Percentiles rank a stretch among this genome's conserved stretches.
phyloP scores from a whole-genome alignment of 1,284 basidiomycete species.

The Rhodotorula sp. region DNA sequence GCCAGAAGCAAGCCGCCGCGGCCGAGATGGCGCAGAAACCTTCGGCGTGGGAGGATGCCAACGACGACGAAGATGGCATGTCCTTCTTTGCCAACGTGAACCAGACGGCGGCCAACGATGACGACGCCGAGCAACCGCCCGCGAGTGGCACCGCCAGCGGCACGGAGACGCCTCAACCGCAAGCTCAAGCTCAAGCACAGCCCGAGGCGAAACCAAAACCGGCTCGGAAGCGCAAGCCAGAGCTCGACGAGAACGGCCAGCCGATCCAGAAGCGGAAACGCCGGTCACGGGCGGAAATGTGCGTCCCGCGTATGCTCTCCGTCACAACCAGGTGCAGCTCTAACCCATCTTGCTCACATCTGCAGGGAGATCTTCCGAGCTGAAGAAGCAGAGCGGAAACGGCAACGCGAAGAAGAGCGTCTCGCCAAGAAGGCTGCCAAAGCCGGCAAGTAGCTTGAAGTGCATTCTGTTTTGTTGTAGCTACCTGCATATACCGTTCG shows the following conservation, averaged over 20 bases:
- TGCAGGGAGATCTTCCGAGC: slow-evolving; percentile 21
- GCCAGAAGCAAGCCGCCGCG: slow-evolving; percentile 17
- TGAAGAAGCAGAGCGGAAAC: slow-evolving; percentile 19
- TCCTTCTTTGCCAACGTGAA: slow-evolving; percentile 38
- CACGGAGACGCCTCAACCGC: slow-evolving; percentile 14
- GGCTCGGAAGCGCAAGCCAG: slow-evolving; percentile 27
- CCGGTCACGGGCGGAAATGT: slow-evolving; percentile 35
- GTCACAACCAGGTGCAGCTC: fast-evolving
- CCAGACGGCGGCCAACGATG: slow-evolving; percentile 26
- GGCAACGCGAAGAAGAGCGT: slow-evolving; percentile 8
- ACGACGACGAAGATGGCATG: slow-evolving; percentile 40
- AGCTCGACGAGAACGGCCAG: slow-evolving; percentile 33
- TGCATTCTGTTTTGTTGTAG: background rate
- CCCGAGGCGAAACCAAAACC: slow-evolving; percentile 17
- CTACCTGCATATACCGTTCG: background rate
- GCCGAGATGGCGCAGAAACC: slow-evolving; percentile 14
- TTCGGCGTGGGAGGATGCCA: slow-evolving; percentile 13
- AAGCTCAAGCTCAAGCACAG: too few relatives aligned
- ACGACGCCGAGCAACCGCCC: slow-evolving; percentile 32
- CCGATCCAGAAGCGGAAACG: slow-evolving; percentile 37
- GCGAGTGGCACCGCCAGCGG: slow-evolving; percentile 15
- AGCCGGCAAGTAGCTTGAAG: background rate
- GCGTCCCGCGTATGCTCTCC: background rate
- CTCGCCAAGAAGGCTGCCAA: slow-evolving; percentile 18
- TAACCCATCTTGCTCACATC: background rate